Evolutionary conservation across 2,329 filamentous ascomycete genomes (phyloP).

Genomic region (Byssothecium circinans): DNA sequence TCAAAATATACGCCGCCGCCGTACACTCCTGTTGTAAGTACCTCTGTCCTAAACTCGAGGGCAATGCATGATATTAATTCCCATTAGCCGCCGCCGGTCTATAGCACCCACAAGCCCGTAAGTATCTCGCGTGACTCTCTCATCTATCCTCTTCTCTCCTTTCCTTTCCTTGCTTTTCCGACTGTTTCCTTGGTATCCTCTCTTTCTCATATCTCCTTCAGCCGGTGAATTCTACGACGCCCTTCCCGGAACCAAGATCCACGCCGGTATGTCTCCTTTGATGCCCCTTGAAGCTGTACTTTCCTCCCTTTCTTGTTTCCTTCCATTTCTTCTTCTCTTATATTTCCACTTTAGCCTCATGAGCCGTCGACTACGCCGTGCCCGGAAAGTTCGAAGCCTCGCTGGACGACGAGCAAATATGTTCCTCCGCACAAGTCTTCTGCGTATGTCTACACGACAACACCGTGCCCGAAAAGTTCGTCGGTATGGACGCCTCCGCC

Average conservation of each 20-base stretch:
- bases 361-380: too few species aligned
- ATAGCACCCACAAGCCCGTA: not conserved
- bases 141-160: not conserved
- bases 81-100: not conserved
- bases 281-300: not conserved
- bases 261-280: not conserved
- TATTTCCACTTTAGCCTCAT: too few species aligned
- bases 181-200: not conserved
- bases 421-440: too few species aligned
- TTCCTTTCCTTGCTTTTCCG: not conserved
- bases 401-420: too few species aligned
- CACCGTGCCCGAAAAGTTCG: too few species aligned
- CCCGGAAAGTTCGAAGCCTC: too few species aligned
- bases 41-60: too few species aligned
- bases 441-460: too few species aligned
- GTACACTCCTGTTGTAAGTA: too few species aligned
- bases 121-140: not conserved
- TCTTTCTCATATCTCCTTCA: slow-evolving; percentile 3
- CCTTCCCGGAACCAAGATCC: not conserved
- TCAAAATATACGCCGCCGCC: slow-evolving; percentile 2
- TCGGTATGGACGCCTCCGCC: too few species aligned
- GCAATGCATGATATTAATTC: too few species aligned
- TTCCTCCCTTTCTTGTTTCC: not conserved
- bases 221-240: not conserved
- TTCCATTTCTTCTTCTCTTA: not conserved